Conservation (phyloP, 768 basidiomycete species). For the Lentinula edodes region DNA sequence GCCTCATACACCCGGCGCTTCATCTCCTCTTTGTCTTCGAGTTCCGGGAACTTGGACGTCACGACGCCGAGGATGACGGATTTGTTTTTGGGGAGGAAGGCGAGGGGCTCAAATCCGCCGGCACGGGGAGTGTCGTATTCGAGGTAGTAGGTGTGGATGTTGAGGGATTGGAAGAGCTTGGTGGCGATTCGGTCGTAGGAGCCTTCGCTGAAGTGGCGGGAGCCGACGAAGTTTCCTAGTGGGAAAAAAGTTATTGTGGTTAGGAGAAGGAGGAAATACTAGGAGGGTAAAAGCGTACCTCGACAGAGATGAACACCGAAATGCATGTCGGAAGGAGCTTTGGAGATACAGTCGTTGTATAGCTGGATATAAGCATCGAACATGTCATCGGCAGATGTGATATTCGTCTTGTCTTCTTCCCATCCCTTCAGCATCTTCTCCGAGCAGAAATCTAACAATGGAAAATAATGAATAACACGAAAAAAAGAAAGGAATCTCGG, state of each 20-base stretch:
- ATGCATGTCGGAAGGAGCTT: conserved; percentile 31
- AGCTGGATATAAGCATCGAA: conserved; percentile 9
- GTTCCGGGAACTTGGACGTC: conserved; percentile 35
- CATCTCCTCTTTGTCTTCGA: conserved; percentile 10
- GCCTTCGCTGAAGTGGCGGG: conserved; percentile 37
- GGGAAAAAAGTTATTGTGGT: too few species aligned
- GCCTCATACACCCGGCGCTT: conserved; percentile 4
- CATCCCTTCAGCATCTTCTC: conserved; percentile 7
- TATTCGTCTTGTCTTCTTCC: conserved; percentile 4
- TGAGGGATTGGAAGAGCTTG: conserved; percentile 38
- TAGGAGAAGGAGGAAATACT: too few species aligned
- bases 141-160: conserved; percentile 40
- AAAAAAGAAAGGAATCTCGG: too few species aligned
- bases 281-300: too few species aligned
- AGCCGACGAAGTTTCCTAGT: conserved; percentile 6
- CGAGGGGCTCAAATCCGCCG: conserved; percentile 31
- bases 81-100: conserved; percentile 27
- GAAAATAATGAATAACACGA: too few species aligned
- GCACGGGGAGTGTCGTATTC: conserved; percentile 45
- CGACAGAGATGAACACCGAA: conserved; percentile 40
- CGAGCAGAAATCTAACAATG: conserved; percentile 6
- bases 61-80: conserved; percentile 36
- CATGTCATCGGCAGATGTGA: conserved; percentile 1
- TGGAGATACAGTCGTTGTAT: conserved; percentile 26
- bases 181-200: conserved; percentile 39